These are phyloP conservation scores for Pluteus cervinus DNA, from an alignment of 768 basidiomycete species.

Conservation along the genomic window DNA sequence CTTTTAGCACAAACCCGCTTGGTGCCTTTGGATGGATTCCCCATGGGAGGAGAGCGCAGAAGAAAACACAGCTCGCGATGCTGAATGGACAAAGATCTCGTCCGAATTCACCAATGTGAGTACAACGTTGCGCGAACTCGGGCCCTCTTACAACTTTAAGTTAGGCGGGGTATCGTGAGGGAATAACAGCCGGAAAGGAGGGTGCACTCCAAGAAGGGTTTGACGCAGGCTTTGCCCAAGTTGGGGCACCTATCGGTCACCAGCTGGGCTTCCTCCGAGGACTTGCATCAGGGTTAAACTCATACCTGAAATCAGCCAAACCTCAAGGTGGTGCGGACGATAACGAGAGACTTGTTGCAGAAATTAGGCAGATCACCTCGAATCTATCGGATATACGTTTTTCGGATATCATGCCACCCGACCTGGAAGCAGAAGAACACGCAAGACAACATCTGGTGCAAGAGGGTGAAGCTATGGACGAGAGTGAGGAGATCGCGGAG, in stretches of 20 bases:
- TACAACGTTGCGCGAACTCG: too few species aligned
- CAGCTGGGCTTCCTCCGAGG: conserved; percentile 79
- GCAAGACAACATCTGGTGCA: conserved; percentile 55
- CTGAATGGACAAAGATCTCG: conserved; percentile 66
- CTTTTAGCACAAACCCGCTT: too few species aligned
- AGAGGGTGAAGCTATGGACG: conserved; percentile 29
- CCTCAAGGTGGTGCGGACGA: conserved; percentile 1
- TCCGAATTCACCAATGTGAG: conserved; percentile 67
- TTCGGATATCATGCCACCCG: conserved; percentile 67
- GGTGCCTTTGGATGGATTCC: too few species aligned
- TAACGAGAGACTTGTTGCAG: conserved; percentile 23
- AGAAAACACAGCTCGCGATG: conserved; percentile 28
- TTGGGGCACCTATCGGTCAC: conserved; percentile 71
- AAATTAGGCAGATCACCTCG: conserved; percentile 47
- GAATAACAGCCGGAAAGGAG: conserved; percentile 90
- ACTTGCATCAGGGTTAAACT: conserved; percentile 52
- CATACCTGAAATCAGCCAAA: conserved; percentile 40
- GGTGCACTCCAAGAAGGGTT: conserved; percentile 85
- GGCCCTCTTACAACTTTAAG: too few species aligned
- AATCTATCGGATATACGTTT: conserved; percentile 58
- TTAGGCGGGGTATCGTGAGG: conserved; percentile 94
- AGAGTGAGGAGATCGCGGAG: conserved; percentile 36
- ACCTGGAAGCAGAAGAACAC: conserved; percentile 76
- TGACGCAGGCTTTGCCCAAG: conserved; percentile 71
- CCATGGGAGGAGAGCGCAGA: conserved; percentile 53